Evolutionary conservation across 179 eudicot genomes (phyloP).

Genomic region (Beta macrorhiza): DNA sequence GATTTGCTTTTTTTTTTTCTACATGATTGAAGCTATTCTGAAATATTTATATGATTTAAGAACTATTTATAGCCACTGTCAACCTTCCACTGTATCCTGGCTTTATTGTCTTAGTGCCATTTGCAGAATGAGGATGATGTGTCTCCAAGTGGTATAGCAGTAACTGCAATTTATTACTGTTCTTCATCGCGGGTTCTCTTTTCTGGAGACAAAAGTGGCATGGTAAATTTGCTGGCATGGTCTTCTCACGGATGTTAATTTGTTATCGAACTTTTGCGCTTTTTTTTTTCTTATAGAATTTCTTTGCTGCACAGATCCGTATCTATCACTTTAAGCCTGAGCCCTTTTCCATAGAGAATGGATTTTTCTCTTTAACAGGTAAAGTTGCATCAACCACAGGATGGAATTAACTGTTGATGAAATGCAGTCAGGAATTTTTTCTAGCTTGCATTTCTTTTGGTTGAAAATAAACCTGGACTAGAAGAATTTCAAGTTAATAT

Average conservation of each 20-base stretch:
- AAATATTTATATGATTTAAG: not conserved
- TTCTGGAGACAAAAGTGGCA: constrained; percentile 93
- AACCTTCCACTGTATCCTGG: not conserved
- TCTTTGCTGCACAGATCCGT: constrained; percentile 53
- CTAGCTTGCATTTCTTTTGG: not conserved
- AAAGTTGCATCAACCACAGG: not conserved
- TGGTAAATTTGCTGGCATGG: constrained; percentile 31
- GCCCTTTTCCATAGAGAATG: constrained; percentile 50
- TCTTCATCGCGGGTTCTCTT: constrained; percentile 50
- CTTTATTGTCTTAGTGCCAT: constrained; percentile 5
- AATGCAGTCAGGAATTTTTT: not conserved
- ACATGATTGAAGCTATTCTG: not conserved
- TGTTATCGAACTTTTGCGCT: not conserved
- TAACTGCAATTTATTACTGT: constrained; percentile 64
- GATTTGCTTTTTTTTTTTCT: not conserved
- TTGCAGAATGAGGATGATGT: constrained; percentile 64
- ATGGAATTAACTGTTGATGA: not conserved
- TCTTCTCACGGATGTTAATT: constrained; percentile 50
- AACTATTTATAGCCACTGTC: not conserved
- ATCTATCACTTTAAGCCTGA: constrained; percentile 76
- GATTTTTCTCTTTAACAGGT: constrained; percentile 68
- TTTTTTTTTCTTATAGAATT: not conserved
- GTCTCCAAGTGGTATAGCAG: constrained; percentile 55
- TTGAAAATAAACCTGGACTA: not conserved
- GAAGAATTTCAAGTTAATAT: not conserved